Percentiles rank a stretch among this genome's conserved stretches.
phyloP scores from a whole-genome alignment of 768 basidiomycete genomes.

The Macrolepiota albuminosa region DNA sequence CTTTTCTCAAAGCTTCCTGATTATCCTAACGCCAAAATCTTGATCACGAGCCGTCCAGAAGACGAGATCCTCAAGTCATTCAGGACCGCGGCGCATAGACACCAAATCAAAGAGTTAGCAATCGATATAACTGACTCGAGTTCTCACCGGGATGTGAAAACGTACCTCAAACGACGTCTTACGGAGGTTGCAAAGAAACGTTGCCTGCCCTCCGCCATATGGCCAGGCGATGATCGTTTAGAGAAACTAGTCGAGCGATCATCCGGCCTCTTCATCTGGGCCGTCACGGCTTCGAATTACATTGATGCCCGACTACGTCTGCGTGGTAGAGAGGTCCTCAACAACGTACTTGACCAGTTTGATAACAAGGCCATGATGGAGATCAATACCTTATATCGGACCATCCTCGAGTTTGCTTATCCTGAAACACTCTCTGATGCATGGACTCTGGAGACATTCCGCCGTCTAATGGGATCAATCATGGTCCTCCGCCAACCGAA shows the following conservation, averaged over 20 bases:
- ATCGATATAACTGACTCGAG: conserved; percentile 10
- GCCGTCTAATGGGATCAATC: not conserved
- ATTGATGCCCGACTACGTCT: not conserved
- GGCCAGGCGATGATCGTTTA: conserved; percentile 7
- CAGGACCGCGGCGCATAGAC: not conserved
- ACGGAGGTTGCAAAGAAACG: not conserved
- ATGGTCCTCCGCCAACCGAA: not conserved
- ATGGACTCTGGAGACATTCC: not conserved
- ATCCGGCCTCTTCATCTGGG: conserved; percentile 16
- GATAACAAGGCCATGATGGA: not conserved
- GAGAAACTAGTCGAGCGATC: conserved; percentile 2
- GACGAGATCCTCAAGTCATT: conserved; percentile 15
- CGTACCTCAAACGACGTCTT: not conserved
- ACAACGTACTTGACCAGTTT: not conserved
- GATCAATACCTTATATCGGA: not conserved
- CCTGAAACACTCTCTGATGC: not conserved
- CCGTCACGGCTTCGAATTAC: conserved; percentile 9
- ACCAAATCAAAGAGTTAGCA: conserved; percentile 9
- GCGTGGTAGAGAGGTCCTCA: not conserved
- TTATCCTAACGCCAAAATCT: conserved; percentile 12
- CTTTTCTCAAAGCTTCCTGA: conserved; percentile 3
- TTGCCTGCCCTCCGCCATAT: not conserved
- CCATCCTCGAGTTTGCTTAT: not conserved
- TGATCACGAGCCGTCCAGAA: conserved; percentile 17
- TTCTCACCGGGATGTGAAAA: conserved; percentile 7